Conservation (phyloP, 176 grass and related monocot species). For the Canna indica region DNA sequence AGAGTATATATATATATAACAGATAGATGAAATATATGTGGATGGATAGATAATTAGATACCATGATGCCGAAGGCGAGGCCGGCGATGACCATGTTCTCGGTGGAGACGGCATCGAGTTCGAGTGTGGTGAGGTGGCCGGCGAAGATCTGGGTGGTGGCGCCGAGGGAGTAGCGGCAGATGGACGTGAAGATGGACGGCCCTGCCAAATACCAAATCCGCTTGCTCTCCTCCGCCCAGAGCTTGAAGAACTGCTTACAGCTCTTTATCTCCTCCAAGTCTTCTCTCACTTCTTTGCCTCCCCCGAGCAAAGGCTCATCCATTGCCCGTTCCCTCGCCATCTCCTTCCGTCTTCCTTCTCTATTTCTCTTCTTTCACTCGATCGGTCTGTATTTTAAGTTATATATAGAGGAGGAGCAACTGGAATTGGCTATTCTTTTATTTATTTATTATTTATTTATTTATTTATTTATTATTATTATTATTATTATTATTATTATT, state of each 20-base stretch:
- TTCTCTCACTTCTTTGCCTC: neutral
- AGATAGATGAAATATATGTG: neutral
- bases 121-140: slow-evolving; percentile 77
- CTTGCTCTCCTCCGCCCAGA: slow-evolving; percentile 57
- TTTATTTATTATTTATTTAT: too few relatives aligned
- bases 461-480: too few relatives aligned
- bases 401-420: too few relatives aligned
- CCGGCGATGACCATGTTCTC: slow-evolving; percentile 80
- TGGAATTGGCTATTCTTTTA: too few relatives aligned
- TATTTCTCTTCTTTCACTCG: neutral
- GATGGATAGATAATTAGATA: neutral
- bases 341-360: neutral
- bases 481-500: too few relatives aligned
- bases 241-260: slow-evolving; percentile 26
- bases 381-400: neutral
- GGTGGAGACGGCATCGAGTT: slow-evolving; percentile 76
- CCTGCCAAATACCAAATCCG: slow-evolving; percentile 54
- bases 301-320: neutral
- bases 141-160: slow-evolving; percentile 57
- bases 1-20: too few relatives aligned
- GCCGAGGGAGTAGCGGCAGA: slow-evolving; percentile 82
- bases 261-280: slow-evolving; percentile 65
- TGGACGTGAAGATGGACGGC: slow-evolving; percentile 66
- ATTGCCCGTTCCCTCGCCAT: neutral
- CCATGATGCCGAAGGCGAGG: slow-evolving; percentile 76